These are phyloP conservation scores for Pseudotulostoma volvatum DNA, from an alignment of 495 filamentous ascomycete genomes.

Conservation along the genomic window DNA sequence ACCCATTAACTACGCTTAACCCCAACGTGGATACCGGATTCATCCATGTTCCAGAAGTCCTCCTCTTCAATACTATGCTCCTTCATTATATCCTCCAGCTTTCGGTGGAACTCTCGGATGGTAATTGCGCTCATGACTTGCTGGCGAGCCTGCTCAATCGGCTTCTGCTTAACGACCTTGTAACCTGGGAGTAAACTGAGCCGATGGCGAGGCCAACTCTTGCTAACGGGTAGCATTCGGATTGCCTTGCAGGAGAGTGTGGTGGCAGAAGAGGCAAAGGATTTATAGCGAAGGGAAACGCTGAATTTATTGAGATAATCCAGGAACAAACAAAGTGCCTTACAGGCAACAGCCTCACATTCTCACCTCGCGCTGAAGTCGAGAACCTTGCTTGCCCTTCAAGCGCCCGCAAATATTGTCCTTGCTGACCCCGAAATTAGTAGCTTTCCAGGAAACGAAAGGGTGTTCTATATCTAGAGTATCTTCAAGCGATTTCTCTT, in stretches of 20 bases:
- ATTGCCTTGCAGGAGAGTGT: no score
- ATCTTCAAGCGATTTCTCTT: background rate
- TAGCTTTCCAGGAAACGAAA: background rate
- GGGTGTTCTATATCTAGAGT: background rate
- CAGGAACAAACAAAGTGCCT: background rate
- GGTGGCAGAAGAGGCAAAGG: background rate
- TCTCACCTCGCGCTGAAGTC: background rate
- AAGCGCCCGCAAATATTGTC: background rate
- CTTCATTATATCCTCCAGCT: background rate
- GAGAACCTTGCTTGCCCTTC: background rate
- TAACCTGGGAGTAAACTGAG: background rate
- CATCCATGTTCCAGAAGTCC: slow-evolving; percentile 13
- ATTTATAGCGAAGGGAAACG: background rate
- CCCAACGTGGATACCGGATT: slow-evolving; percentile 12
- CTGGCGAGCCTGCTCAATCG: background rate
- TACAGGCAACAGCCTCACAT: background rate
- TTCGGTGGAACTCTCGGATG: background rate
- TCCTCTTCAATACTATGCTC: slow-evolving; percentile 2
- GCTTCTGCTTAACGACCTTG: background rate
- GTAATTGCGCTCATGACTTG: background rate
- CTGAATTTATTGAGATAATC: background rate
- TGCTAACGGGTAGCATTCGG: background rate
- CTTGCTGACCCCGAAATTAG: background rate
- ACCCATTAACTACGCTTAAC: slow-evolving; percentile 10
- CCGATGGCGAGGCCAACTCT: background rate